Base-by-base conservation (phyloP, 2,329 filamentous ascomycete species). In the Pseudogymnoascus sp. region DNA sequence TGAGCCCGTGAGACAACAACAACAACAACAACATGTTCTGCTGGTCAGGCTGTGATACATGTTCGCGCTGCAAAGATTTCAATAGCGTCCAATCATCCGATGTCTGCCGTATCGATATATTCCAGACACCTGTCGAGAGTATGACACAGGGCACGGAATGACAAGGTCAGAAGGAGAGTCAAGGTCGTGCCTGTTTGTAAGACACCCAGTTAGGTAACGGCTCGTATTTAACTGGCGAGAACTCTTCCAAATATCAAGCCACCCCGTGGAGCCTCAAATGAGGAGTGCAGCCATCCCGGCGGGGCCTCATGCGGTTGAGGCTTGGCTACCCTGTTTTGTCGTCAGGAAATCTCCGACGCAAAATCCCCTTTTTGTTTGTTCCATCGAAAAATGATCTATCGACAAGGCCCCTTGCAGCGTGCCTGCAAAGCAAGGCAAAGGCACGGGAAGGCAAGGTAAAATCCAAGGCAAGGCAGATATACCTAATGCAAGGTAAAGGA, bases 31-130 rank as follows among this genome's bases (percentile, higher is more conserved):
- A 16, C 25, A 53, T 53, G 47, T 31, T 53, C 25, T 53, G 25
- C n/a, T 53, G 25, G 47, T 53, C 47, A 31, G n/a, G 8, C 47
- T 53, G 25, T 53, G 47, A 5, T 11, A 53, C 47, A 6, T 31
- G 47, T 53, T 53, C 25, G 25, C 47, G 8, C 7, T 16, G 1
- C 3, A 16, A 6, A 16, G 47, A 16, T 53, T 53, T 18, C 47
- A 53, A 31, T 53, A 31, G 47, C 47, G 47, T 31, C 25, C 25
- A 33, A 53, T 10, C 47, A 31, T 53, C 47, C 25, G 47, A 53
- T 53, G n/a, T 53, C n/a, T 53, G 47, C 6, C 47, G 25, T 53
- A 53, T 53, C 47, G 47, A 31, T 53, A 53, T 53, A 31, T 53
- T 31, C 47, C 47, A 53, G 25, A 53, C 47, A 53, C 25, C n/a